Percentiles rank a stretch among this genome's conserved stretches.
These are phyloP conservation scores for Hypoxylon sp. DNA, from an alignment of 2,329 filamentous ascomycete genomes.

Conservation along the genomic window DNA sequence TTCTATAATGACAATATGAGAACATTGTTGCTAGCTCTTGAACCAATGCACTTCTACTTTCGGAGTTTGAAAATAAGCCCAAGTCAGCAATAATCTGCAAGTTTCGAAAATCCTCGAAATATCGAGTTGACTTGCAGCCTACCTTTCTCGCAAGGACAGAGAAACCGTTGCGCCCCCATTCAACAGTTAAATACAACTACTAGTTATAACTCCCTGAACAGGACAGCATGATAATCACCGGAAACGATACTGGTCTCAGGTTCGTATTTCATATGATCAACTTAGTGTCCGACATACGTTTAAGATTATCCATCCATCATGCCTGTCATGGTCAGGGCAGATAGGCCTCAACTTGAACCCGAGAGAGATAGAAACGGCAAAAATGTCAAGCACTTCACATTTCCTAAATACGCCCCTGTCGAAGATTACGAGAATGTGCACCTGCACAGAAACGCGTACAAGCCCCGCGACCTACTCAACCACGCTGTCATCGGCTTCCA, in stretches of 20 bases:
- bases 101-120: slow-evolving; percentile 12
- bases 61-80: background rate
- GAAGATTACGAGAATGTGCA: slow-evolving; percentile 12
- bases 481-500: slow-evolving; percentile 36
- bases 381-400: slow-evolving; percentile 1
- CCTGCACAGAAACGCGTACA: slow-evolving; percentile 30
- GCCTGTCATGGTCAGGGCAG: background rate
- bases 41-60: background rate
- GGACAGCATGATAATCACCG: background rate
- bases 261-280: background rate
- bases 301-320: background rate
- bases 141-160: background rate
- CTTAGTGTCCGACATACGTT: too few species aligned
- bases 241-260: background rate
- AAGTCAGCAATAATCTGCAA: slow-evolving; percentile 6
- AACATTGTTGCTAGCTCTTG: slow-evolving; percentile 17
- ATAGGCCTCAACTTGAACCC: background rate
- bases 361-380: background rate
- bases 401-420: slow-evolving; percentile 36
- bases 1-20: background rate
- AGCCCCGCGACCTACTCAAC: slow-evolving; percentile 43
- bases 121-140: background rate
- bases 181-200: slow-evolving; percentile 5
- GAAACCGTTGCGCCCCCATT: background rate
- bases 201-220: background rate